These are phyloP conservation scores for Syzygium malaccense DNA, from an alignment of 441 rosid genomes.

Conservation along the genomic window DNA sequence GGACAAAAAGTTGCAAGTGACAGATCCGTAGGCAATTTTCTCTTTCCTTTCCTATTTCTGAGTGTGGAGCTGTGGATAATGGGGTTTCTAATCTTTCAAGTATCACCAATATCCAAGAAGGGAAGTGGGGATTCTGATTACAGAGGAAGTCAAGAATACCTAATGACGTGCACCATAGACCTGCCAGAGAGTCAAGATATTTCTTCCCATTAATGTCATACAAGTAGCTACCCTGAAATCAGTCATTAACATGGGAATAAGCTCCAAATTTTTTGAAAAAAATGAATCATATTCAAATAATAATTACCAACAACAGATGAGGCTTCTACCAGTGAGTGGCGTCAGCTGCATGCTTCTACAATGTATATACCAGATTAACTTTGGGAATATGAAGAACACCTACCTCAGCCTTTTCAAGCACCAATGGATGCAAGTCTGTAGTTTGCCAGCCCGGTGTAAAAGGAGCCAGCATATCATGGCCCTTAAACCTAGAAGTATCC, in stretches of 20 bases:
- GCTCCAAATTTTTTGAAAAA: neutral
- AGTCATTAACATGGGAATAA: neutral
- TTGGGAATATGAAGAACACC: neutral
- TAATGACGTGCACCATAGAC: conserved; percentile 95
- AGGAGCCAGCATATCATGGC: conserved; percentile 96
- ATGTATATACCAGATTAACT: neutral
- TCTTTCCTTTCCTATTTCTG: neutral
- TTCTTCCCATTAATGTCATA: conserved; percentile 73
- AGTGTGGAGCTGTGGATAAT: neutral
- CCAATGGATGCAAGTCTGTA: conserved; percentile 59
- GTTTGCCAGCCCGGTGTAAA: conserved; percentile 96
- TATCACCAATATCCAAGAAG: neutral
- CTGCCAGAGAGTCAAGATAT: conserved; percentile 96
- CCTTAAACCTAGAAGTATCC: conserved; percentile 49
- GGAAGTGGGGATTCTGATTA: neutral
- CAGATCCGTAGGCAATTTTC: neutral
- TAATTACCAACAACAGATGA: neutral
- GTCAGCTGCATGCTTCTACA: neutral
- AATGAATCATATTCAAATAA: neutral
- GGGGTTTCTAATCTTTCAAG: neutral
- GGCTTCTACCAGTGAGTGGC: neutral
- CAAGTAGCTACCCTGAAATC: conserved; percentile 74
- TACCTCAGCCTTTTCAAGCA: conserved; percentile 78
- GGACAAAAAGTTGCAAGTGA: neutral
- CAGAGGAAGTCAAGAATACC: conserved; percentile 25